Evolutionary conservation across 129 eudicot genomes (phyloP).

Genomic region (Flaveria ramosissima): DNA sequence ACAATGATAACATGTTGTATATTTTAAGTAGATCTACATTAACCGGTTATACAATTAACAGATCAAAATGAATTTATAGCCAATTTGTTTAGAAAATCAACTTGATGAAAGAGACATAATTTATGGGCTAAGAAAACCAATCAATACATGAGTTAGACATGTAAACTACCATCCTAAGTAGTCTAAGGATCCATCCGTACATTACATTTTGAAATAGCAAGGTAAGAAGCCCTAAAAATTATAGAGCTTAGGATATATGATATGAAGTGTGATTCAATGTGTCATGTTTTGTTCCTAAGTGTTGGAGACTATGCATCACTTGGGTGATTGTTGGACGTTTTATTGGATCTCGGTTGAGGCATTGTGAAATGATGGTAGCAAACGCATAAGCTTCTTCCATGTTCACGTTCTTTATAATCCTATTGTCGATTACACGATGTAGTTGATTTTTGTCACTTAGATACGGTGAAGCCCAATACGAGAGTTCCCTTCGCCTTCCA

Average conservation of each 20-base stretch:
- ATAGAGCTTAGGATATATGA: not conserved
- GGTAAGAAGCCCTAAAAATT: not conserved
- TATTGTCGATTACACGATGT: slow-evolving; percentile 40
- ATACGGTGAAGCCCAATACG: slow-evolving; percentile 47
- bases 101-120: too few species aligned
- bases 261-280: slow-evolving; percentile 17
- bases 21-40: too few species aligned
- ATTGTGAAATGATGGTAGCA: slow-evolving; percentile 41
- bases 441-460: slow-evolving; percentile 28
- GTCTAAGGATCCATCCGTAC: too few species aligned
- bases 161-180: too few species aligned
- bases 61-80: too few species aligned
- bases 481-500: slow-evolving; percentile 37
- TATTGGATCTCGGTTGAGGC: slow-evolving; percentile 38
- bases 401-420: slow-evolving; percentile 26
- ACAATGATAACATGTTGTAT: too few species aligned
- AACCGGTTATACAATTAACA: too few species aligned
- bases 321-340: slow-evolving; percentile 41
- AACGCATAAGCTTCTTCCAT: slow-evolving; percentile 40
- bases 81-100: too few species aligned
- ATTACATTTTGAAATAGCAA: too few species aligned
- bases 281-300: slow-evolving; percentile 29
- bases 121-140: too few species aligned
- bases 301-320: slow-evolving; percentile 35
- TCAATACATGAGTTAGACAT: too few species aligned